Conservation (phyloP, 257 asterid genomes). For the Solanum medicagineum region DNA sequence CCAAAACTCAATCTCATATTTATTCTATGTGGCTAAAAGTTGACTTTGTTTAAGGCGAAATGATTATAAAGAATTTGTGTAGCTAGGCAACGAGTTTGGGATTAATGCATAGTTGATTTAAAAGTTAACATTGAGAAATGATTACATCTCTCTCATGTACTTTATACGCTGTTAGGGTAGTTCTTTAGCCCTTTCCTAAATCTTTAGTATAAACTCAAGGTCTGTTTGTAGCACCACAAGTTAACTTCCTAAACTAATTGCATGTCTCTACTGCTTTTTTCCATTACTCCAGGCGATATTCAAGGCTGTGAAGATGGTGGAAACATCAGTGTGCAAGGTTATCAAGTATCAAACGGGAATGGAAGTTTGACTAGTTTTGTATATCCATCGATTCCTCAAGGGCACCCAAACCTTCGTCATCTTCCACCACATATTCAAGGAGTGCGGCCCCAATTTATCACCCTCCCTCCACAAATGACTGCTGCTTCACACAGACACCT, state of each 20-base stretch:
- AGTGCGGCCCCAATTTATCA: conserved; percentile 34
- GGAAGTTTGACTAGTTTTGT: conserved; percentile 33
- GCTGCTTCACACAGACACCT: conserved; percentile 37
- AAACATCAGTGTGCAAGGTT: conserved; percentile 36
- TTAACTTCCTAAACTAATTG: not conserved
- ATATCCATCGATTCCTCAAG: conserved; percentile 39
- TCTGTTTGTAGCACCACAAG: not conserved
- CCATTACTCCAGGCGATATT: conserved; percentile 2
- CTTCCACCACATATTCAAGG: conserved; percentile 39
- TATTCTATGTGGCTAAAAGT: not conserved
- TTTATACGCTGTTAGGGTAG: not conserved
- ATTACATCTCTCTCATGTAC: not conserved
- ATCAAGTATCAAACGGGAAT: conserved; percentile 27
- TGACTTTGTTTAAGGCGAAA: not conserved
- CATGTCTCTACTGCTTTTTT: not conserved
- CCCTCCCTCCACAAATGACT: conserved; percentile 38
- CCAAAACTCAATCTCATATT: not conserved
- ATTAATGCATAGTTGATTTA: not conserved
- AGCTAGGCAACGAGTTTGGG: not conserved
- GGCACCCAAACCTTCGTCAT: conserved; percentile 34
- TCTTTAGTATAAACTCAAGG: not conserved
- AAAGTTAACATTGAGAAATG: not conserved
- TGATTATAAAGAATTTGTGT: not conserved
- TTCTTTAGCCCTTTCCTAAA: not conserved
- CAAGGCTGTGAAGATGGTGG: conserved; percentile 28